Percentiles rank a stretch among this genome's conserved stretches.
Conservation (phyloP, 148 eudicot species). For the Dianthus caryophyllus region DNA sequence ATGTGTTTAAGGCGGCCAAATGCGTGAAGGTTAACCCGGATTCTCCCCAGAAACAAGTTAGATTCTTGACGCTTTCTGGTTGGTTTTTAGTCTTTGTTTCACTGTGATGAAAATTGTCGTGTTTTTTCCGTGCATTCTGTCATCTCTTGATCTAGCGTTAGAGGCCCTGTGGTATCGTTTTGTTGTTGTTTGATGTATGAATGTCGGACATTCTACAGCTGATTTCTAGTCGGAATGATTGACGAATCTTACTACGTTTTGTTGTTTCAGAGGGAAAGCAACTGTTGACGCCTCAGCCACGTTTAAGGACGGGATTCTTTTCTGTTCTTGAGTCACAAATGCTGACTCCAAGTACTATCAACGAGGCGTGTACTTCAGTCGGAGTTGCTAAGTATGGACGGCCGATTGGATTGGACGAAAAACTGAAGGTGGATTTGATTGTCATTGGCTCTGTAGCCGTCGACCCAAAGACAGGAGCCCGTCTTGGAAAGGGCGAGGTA, state of each 20-base stretch:
- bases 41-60: slow-evolving; percentile 92
- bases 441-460: slow-evolving; percentile 94
- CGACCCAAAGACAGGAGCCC: slow-evolving; percentile 85
- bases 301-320: slow-evolving; percentile 89
- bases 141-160: background rate
- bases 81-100: slow-evolving; percentile 29
- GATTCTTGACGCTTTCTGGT: slow-evolving; percentile 85
- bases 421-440: slow-evolving; percentile 81
- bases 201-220: background rate
- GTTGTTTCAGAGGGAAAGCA: slow-evolving; percentile 61
- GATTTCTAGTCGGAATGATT: background rate
- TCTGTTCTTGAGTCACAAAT: slow-evolving; percentile 62
- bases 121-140: background rate
- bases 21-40: slow-evolving; percentile 97
- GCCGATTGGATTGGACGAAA: slow-evolving; percentile 85
- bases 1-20: slow-evolving; percentile 52
- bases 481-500: slow-evolving; percentile 99
- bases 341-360: slow-evolving; percentile 55
- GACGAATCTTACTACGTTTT: slow-evolving; percentile 1
- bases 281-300: slow-evolving; percentile 94
- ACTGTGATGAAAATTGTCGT: background rate
- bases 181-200: background rate
- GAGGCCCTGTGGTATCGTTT: too few species aligned
- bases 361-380: slow-evolving; percentile 86
- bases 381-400: slow-evolving; percentile 91